Conservation (phyloP, 2,329 filamentous ascomycete species). For the Paramyrothecium roridum region DNA sequence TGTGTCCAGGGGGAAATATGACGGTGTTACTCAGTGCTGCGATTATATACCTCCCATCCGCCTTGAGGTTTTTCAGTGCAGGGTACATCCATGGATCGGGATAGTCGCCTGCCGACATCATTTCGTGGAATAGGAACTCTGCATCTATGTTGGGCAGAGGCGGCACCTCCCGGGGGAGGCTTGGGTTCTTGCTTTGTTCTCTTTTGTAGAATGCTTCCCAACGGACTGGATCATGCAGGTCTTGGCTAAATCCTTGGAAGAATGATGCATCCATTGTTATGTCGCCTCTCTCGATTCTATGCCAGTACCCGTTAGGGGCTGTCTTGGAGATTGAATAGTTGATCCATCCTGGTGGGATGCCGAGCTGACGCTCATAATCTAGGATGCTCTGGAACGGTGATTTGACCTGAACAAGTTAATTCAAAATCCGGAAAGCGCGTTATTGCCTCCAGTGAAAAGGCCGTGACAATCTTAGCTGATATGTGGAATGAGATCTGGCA, state of each 20-base stretch:
- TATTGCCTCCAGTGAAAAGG: too few relatives aligned
- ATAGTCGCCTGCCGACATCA: conserved; percentile 72
- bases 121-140: conserved; percentile 79
- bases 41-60: conserved; percentile 64
- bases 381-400: conserved; percentile 93
- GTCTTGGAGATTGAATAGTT: conserved; percentile 84
- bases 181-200: conserved; percentile 38
- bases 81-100: conserved; percentile 89
- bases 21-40: conserved; percentile 89
- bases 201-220: conserved; percentile 66
- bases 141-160: conserved; percentile 71
- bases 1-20: conserved; percentile 74
- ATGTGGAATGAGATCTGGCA: not conserved
- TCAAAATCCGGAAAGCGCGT: not conserved
- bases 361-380: conserved; percentile 75
- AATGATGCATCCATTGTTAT: conserved; percentile 72
- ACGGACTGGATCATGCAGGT: conserved; percentile 62
- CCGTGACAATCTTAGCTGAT: not conserved
- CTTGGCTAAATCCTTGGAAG: conserved; percentile 71
- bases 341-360: conserved; percentile 84
- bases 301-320: conserved; percentile 80
- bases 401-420: conserved; percentile 57
- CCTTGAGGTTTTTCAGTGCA: conserved; percentile 67
- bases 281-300: conserved; percentile 80
- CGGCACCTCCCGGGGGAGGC: conserved; percentile 43